These are phyloP conservation scores for Tylopilus felleus DNA, from an alignment of 768 basidiomycete genomes.

Conservation along the genomic window DNA sequence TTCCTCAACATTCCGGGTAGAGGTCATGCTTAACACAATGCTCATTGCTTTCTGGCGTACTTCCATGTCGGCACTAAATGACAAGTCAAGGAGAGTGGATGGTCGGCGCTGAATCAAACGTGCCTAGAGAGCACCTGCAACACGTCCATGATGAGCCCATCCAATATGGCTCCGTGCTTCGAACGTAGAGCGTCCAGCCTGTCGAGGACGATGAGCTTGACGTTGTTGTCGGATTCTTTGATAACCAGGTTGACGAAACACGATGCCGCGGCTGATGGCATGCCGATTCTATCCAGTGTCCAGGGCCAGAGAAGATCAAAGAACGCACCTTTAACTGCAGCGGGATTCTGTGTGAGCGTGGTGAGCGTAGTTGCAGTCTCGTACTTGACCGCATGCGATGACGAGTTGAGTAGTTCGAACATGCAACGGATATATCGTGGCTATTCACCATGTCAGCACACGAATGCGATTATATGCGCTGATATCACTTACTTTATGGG, in stretches of 20 bases:
- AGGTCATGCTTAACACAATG: constrained; percentile 90
- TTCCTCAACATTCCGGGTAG: constrained; percentile 93
- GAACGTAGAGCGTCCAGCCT: constrained; percentile 78
- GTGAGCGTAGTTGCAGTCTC: constrained; percentile 96
- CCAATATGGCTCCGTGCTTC: constrained; percentile 86
- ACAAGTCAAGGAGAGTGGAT: background rate
- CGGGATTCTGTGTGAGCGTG: constrained; percentile 89
- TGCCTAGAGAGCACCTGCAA: constrained; percentile 85
- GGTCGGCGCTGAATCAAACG: background rate
- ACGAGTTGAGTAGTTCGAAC: constrained; percentile 85
- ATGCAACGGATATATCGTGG: constrained; percentile 92
- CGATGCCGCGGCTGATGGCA: constrained; percentile 71
- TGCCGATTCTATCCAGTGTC: constrained; percentile 1
- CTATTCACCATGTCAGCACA: constrained; percentile 37
- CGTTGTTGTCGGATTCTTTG: constrained; percentile 98
- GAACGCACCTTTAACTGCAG: constrained; percentile 83
- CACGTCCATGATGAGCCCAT: constrained; percentile 93
- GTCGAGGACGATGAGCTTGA: constrained; percentile 95
- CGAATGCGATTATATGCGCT: background rate
- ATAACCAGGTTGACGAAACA: constrained; percentile 84
- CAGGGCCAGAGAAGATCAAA: background rate
- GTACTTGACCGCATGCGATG: constrained; percentile 94
- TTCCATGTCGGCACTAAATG: constrained; percentile 84
- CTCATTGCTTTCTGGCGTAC: constrained; percentile 89
- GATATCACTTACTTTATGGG: constrained; percentile 62